Conservation (phyloP, 1,284 basidiomycete genomes). For the Anthracocystis setariae region DNA sequence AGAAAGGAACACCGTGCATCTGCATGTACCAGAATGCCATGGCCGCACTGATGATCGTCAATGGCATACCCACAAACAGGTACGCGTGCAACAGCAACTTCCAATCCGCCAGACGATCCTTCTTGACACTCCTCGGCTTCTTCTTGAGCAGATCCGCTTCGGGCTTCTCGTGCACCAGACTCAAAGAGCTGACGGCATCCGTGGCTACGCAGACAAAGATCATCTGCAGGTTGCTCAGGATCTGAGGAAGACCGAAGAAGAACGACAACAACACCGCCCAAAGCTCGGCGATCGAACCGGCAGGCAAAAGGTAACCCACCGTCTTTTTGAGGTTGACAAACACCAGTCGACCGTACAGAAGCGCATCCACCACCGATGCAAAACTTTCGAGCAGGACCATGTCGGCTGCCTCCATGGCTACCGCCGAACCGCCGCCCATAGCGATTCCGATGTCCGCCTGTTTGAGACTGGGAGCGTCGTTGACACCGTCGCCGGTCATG, state of each 20-base stretch:
- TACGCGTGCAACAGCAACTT: slow-evolving; percentile 76
- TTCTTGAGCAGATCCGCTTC: slow-evolving; percentile 72
- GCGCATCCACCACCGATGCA: slow-evolving; percentile 48
- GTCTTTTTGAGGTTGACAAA: slow-evolving; percentile 76
- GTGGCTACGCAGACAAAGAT: slow-evolving; percentile 70
- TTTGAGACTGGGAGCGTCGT: slow-evolving; percentile 73
- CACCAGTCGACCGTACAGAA: slow-evolving; percentile 72
- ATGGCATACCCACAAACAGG: slow-evolving; percentile 73
- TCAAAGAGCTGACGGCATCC: slow-evolving; percentile 70
- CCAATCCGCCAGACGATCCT: slow-evolving; percentile 71
- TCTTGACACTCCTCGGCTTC: slow-evolving; percentile 72
- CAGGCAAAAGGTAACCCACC: slow-evolving; percentile 60
- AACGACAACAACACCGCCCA: slow-evolving; percentile 74
- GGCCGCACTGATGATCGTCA: slow-evolving; percentile 70
- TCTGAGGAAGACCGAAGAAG: slow-evolving; percentile 71
- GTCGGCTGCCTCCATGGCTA: slow-evolving; percentile 60
- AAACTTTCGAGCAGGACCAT: slow-evolving; percentile 57
- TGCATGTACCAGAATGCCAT: slow-evolving; percentile 72
- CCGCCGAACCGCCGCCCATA: slow-evolving; percentile 70
- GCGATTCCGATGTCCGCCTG: slow-evolving; percentile 71
- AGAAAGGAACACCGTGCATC: slow-evolving; percentile 16
- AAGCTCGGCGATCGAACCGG: slow-evolving; percentile 75
- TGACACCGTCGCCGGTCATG: slow-evolving; percentile 76
- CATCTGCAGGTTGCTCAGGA: slow-evolving; percentile 71
- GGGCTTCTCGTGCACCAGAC: slow-evolving; percentile 74